These are phyloP conservation scores for Camellia oleifera DNA, from an alignment of 179 eudicot genomes.

Conservation along the genomic window DNA sequence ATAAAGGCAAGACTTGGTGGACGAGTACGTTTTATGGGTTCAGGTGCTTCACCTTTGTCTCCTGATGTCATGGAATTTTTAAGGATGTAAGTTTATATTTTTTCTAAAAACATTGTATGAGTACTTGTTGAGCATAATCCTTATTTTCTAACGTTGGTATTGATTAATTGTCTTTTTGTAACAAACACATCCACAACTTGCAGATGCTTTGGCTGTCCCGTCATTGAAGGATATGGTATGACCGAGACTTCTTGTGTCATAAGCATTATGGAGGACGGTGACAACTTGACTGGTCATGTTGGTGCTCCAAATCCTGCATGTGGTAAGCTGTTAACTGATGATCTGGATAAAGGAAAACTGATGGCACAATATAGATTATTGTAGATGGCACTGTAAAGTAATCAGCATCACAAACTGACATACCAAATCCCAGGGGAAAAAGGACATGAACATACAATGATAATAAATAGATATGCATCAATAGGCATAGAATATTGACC, in stretches of 20 bases:
- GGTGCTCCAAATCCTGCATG: slow-evolving; percentile 94
- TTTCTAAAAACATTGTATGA: neutral
- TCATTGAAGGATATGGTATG: slow-evolving; percentile 97
- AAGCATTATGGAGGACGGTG: slow-evolving; percentile 69
- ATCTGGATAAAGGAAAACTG: neutral
- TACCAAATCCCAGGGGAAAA: neutral
- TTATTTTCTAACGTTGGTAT: neutral
- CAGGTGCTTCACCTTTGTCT: slow-evolving; percentile 98
- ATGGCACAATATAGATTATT: neutral
- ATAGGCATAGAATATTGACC: neutral
- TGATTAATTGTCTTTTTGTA: slow-evolving; percentile 6
- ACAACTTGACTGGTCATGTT: slow-evolving; percentile 84
- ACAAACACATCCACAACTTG: slow-evolving; percentile 9
- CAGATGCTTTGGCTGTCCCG: slow-evolving; percentile 95
- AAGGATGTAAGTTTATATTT: slow-evolving; percentile 66
- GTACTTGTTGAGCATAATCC: neutral
- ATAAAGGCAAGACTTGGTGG: slow-evolving; percentile 96
- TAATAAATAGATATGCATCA: neutral
- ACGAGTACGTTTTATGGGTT: slow-evolving; percentile 81
- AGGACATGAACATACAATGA: neutral
- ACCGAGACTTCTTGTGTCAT: slow-evolving; percentile 95
- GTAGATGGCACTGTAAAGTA: neutral
- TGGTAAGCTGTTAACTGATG: slow-evolving; percentile 49
- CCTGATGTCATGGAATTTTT: slow-evolving; percentile 92
- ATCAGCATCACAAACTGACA: neutral